These are phyloP conservation scores for Tephrocybe rancida DNA, from an alignment of 768 basidiomycete species.

Conservation along the genomic window DNA sequence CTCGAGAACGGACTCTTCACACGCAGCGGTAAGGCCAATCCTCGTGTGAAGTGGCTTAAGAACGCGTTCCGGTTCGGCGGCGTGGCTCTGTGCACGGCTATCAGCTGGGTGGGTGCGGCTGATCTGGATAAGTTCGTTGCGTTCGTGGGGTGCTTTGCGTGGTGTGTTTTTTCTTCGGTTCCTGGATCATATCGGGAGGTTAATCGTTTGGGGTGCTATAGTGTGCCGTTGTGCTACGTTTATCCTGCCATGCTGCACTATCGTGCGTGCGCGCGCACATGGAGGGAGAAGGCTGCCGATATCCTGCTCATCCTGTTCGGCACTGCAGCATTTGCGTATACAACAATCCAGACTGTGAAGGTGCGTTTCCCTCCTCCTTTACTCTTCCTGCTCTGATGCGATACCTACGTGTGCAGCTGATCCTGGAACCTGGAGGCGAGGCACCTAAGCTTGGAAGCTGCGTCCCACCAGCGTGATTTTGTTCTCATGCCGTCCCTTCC, in stretches of 20 bases:
- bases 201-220: constrained; percentile 28
- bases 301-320: constrained; percentile 80
- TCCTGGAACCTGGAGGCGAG: constrained; percentile 14
- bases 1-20: constrained; percentile 95
- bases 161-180: constrained; percentile 50
- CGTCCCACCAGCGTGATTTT: constrained; percentile 10
- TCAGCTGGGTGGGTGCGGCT: constrained; percentile 81
- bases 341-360: constrained; percentile 76
- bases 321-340: constrained; percentile 69
- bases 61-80: constrained; percentile 81
- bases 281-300: constrained; percentile 66
- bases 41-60: constrained; percentile 94
- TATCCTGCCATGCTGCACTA: constrained; percentile 95
- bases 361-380: constrained; percentile 34
- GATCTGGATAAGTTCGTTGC: constrained; percentile 97
- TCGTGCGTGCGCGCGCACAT: constrained; percentile 78
- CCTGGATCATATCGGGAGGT: background rate
- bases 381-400: background rate
- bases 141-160: constrained; percentile 91
- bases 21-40: constrained; percentile 80
- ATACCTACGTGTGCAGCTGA: constrained; percentile 7
- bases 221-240: constrained; percentile 91
- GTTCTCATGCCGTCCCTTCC: too few relatives aligned
- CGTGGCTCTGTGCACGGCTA: constrained; percentile 77
- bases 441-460: constrained; percentile 17